A percentile compares a stretch with the other conserved stretches of the same genome.
phyloP scores from a whole-genome alignment of 768 basidiomycete species.

The Lactarius indigo region DNA sequence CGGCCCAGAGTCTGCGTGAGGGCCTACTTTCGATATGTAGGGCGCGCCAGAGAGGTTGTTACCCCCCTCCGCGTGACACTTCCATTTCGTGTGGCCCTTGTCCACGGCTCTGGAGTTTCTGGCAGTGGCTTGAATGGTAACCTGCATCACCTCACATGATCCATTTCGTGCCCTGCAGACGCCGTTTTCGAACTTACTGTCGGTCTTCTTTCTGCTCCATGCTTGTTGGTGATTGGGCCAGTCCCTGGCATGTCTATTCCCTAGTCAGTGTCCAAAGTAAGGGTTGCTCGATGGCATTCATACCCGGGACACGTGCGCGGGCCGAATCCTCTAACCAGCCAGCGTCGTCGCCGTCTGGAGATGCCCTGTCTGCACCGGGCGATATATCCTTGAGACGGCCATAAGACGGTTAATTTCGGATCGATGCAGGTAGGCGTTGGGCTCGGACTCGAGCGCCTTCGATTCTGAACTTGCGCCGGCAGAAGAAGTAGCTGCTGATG shows the following conservation, averaged over 20 bases:
- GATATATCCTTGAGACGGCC: slow-evolving; percentile 11
- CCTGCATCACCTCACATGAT: slow-evolving; percentile 8
- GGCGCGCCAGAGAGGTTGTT: slow-evolving; percentile 5
- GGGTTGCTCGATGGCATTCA: neutral
- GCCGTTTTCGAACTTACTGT: slow-evolving; percentile 12
- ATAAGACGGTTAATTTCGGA: slow-evolving; percentile 14
- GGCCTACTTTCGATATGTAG: slow-evolving; percentile 6
- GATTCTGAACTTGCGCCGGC: neutral
- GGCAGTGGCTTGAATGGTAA: slow-evolving; percentile 3
- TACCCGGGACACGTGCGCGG: neutral
- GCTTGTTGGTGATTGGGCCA: neutral
- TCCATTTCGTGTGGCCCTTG: slow-evolving; percentile 20
- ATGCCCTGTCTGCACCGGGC: neutral
- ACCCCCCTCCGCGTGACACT: slow-evolving; percentile 7
- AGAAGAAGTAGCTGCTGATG: neutral
- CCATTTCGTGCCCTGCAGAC: neutral
- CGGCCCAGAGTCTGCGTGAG: neutral
- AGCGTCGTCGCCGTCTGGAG: neutral
- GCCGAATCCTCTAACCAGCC: neutral
- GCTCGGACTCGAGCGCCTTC: slow-evolving; percentile 8
- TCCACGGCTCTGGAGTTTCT: slow-evolving; percentile 3
- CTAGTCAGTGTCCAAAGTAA: neutral
- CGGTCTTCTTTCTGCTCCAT: slow-evolving; percentile 7
- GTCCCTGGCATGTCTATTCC: neutral
- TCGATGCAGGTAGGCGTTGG: slow-evolving; percentile 14